Base-by-base conservation (phyloP, 257 asterid species). In the Scutellaria minor region DNA sequence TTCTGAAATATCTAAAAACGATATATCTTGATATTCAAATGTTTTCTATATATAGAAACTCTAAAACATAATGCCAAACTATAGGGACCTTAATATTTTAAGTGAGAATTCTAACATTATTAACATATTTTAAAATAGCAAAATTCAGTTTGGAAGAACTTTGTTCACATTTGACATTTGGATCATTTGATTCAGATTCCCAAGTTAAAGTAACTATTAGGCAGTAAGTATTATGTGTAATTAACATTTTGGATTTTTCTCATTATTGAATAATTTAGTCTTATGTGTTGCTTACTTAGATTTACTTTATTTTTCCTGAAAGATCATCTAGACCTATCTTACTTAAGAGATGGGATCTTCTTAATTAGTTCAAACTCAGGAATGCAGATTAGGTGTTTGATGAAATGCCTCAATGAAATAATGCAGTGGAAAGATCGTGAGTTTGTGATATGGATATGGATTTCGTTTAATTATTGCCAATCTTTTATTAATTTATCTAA, bases 401-500 rank as follows among this genome's bases (percentile, higher is more conserved):
- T 35, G 37, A 31, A 31, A 31, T 31, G 37, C 37, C 37, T 31
- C 37, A 2, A 31, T 31, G 37, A 2, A 31, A 31, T 31, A 31
- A 2, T 31, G 37, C 37, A 31, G 5, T 31, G 37, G 37, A 31
- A 31, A 31, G 37, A 31, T 31, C 5, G 37, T 31, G 37, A 31
- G 5, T 66, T 45, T 72, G 31, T 50, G 51, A 51, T 18, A 18
- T 18, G 70, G 66, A 18, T 18, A 18, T 61, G 66, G 20, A 50
- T 5, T 69, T 69, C 47, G 78, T 57, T 78, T 48, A 37, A 6
- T 73, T 79, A 2, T 58, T 64, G 68, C 27, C 66, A 37, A 56
- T 82, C 54, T 15, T 58, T 15, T 14, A 18, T 72, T 68, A 50
- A 50, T 67, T 71, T 20, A 42, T 57, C 13, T 50, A 10, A 57